Evolutionary conservation across 257 asterid species (phyloP).

Genomic region (Solanum dulcamara): DNA sequence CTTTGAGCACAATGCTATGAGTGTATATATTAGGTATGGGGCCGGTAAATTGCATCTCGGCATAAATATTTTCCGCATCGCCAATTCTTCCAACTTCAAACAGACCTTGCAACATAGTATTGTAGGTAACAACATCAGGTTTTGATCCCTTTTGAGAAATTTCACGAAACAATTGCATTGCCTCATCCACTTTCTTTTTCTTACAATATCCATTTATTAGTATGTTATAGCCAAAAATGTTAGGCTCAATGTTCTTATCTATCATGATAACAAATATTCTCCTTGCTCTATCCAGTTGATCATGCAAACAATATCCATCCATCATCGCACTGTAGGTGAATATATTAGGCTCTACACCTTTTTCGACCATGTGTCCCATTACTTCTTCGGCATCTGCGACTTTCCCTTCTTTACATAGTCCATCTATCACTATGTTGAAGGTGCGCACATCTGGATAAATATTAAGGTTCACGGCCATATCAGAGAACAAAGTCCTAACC

Average conservation of each 20-base stretch:
- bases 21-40: not conserved
- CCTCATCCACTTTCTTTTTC: not conserved
- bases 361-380: not conserved
- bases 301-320: not conserved
- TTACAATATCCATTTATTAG: not conserved
- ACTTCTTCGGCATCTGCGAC: not conserved
- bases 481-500: not conserved
- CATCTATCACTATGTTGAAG: not conserved
- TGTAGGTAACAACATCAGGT: not conserved
- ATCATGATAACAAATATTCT: not conserved
- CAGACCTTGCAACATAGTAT: not conserved
- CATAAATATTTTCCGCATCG: not conserved
- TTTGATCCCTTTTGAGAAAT: not conserved
- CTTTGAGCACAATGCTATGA: not conserved
- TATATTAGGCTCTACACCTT: not conserved
- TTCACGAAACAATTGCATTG: not conserved
- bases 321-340: too few relatives aligned
- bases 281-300: not conserved
- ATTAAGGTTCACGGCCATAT: not conserved
- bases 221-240: not conserved
- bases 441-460: not conserved
- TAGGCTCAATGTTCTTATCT: not conserved
- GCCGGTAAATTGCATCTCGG: not conserved
- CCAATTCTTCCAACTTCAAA: not conserved
- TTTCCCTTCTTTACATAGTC: not conserved